Conservation (phyloP, 495 filamentous ascomycete species). For the Corynascus novoguineensis region DNA sequence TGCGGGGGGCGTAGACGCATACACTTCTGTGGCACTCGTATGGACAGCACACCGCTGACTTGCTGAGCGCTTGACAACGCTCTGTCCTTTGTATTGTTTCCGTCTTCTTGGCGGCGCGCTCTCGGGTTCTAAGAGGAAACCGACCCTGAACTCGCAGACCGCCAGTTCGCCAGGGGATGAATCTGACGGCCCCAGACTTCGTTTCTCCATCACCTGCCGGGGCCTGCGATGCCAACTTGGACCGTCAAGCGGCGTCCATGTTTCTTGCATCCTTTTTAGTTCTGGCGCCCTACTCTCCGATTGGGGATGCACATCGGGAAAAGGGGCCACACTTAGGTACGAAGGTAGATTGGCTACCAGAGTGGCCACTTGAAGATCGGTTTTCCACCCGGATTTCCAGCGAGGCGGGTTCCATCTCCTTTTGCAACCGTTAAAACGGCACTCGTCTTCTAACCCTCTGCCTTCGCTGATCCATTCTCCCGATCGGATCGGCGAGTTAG, state of each 20-base stretch:
- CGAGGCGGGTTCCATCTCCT: not conserved
- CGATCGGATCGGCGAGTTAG: not conserved
- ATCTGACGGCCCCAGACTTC: not conserved
- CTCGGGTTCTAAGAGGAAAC: not conserved
- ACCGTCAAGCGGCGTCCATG: slow-evolving; percentile 7
- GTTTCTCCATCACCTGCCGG: not conserved
- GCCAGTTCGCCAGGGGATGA: slow-evolving; percentile 1
- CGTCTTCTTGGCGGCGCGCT: slow-evolving; percentile 1
- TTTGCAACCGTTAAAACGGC: not conserved
- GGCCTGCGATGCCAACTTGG: not conserved
- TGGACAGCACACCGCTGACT: slow-evolving; percentile 8
- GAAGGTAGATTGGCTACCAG: not conserved
- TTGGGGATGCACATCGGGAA: not conserved
- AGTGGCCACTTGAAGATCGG: slow-evolving; percentile 4
- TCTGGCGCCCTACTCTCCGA: not conserved
- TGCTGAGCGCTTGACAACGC: not conserved
- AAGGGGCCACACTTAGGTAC: not conserved
- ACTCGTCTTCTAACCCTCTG: not conserved
- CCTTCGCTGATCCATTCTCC: not conserved
- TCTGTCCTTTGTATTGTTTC: not conserved
- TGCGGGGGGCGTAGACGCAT: not conserved
- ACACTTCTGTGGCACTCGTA: not conserved
- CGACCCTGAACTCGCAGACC: slow-evolving; percentile 3
- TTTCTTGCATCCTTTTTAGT: not conserved
- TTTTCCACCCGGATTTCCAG: not conserved